Conservation (phyloP, 208 protist genomes). For the Trypanosoma avium region DNA sequence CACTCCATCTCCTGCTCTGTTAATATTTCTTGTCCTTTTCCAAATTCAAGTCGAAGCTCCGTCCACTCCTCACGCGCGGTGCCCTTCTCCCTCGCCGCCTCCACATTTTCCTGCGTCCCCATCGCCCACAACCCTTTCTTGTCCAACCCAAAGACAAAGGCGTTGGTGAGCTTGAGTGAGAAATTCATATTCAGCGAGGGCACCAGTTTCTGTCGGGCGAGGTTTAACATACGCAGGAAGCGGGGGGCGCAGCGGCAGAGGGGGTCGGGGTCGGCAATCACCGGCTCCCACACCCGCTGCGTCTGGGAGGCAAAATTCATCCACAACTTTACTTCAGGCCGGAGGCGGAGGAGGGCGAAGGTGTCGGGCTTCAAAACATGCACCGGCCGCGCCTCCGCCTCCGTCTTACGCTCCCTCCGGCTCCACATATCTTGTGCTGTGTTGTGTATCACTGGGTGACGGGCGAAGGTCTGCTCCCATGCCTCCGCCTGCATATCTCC, state of each 20-base stretch:
- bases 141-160: slow-evolving; percentile 85
- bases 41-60: slow-evolving; percentile 83
- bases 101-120: slow-evolving; percentile 78
- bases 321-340: slow-evolving; percentile 76
- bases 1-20: slow-evolving; percentile 91
- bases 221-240: slow-evolving; percentile 84
- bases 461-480: slow-evolving; percentile 68
- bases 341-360: slow-evolving; percentile 74
- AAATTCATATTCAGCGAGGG: slow-evolving; percentile 91
- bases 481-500: slow-evolving; percentile 76
- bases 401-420: slow-evolving; percentile 64
- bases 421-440: slow-evolving; percentile 87
- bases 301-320: slow-evolving; percentile 63
- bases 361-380: slow-evolving; percentile 86
- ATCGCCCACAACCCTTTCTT: slow-evolving; percentile 79
- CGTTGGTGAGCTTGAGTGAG: slow-evolving; percentile 83
- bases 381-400: slow-evolving; percentile 72
- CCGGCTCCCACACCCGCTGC: slow-evolving; percentile 82
- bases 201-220: slow-evolving; percentile 81
- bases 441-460: slow-evolving; percentile 78
- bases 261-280: slow-evolving; percentile 60
- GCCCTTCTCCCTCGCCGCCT: slow-evolving; percentile 45
- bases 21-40: slow-evolving; percentile 73
- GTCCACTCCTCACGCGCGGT: slow-evolving; percentile 73
- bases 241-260: slow-evolving; percentile 72